phyloP scores from a whole-genome alignment of 208 protist genomes.

The Trypanosoma platydactyli region DNA sequence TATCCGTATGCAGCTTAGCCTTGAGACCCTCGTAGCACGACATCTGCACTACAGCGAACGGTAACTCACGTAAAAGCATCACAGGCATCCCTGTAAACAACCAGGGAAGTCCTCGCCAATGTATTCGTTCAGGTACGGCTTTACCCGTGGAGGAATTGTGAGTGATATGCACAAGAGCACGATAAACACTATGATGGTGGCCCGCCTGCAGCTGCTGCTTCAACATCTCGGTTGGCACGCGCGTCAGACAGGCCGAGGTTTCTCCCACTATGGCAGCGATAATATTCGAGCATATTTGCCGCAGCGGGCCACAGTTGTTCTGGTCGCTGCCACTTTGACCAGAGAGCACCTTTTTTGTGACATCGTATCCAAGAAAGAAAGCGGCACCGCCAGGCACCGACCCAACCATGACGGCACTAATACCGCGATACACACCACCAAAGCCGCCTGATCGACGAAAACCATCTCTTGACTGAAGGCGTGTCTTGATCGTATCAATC shows the following conservation, averaged over 20 bases:
- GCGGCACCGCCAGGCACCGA: conserved; percentile 87
- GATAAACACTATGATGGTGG: conserved; percentile 38
- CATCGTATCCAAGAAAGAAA: conserved; percentile 91
- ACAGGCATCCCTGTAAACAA: conserved; percentile 85
- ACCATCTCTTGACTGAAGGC: conserved; percentile 80
- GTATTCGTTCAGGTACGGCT: conserved; percentile 17
- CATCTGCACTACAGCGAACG: conserved; percentile 93
- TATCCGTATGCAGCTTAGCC: conserved; percentile 29
- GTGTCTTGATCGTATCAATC: conserved; percentile 94
- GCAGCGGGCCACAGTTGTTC: background rate
- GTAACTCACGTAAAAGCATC: conserved; percentile 86
- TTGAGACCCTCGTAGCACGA: conserved; percentile 91
- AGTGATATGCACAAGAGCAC: conserved; percentile 49
- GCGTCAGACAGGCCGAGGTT: conserved; percentile 75
- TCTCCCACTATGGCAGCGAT: conserved; percentile 80
- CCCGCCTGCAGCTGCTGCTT: conserved; percentile 92
- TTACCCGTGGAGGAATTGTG: conserved; percentile 31
- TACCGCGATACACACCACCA: conserved; percentile 78
- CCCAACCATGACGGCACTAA: conserved; percentile 80
- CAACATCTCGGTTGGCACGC: conserved; percentile 89
- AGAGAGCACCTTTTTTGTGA: conserved; percentile 32
- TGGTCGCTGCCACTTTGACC: conserved; percentile 5
- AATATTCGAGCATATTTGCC: conserved; percentile 39
- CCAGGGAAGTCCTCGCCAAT: conserved; percentile 39
- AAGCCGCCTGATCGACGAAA: conserved; percentile 86